Evolutionary conservation across 305 asterid species (phyloP), one percentile per base, ranked within the genome.

Genomic region (Lippia alba): DNA sequence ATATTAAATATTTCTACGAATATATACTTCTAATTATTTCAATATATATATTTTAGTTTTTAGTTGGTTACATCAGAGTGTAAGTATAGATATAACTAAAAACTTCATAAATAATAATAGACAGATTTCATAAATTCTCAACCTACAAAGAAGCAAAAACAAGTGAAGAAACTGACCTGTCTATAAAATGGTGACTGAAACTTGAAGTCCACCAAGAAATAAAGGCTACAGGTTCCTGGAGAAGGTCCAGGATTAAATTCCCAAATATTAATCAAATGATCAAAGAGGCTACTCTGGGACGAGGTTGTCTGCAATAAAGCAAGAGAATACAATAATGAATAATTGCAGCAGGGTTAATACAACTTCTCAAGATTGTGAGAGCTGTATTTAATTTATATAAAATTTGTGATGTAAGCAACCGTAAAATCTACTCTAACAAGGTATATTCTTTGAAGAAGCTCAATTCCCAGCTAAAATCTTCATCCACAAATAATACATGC

Each of bases 181-280:
- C 84, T 74, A 73, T 87, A 89, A 16, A 89, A 69, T 41, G 96
- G 94, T 34, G 96, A 89, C 53, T 77, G 76, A 64, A 89, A 85
- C 92, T 89, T 89, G 71, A 89, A 87, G 79, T 89, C 94, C 32
- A 85, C 90, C 76, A 81, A 76, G 79, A 89, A 89, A 76, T 87
- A 72, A 72, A 89, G 86, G 85, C 67, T 76, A 76, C 94, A 83
- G 56, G 89, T 79, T 71, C 94, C 92, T 24, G 89, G 90, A 62
- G 45, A 83, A 49, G 91, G 91, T 72, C 96, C 96, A 7, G 91
- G 90, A 76, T 81, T 81, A 74, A 89, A 89, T 72, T 89, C 90
- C 96, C 96, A 89, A 16, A 77, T 41, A 76, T 89, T 89, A 75
- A 87, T 86, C 85, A 87, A 77, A 82, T 87, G 94, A 81, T 89